Conservation (phyloP, 2,329 filamentous ascomycete species). For the Trichoderma endophyticum region DNA sequence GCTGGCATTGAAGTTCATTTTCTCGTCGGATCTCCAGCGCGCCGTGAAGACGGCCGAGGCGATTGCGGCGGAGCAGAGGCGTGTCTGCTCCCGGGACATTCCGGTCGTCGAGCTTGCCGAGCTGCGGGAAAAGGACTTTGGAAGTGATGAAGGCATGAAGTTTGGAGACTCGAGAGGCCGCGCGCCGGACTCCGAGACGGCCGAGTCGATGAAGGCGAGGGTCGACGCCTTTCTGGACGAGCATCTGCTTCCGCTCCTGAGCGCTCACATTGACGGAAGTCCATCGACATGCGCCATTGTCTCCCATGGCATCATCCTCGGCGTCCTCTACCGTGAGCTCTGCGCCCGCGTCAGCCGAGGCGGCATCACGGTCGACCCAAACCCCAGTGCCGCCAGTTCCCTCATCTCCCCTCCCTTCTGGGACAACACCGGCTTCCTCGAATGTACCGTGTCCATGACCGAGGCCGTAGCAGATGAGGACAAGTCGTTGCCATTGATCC, state of each 20-base stretch:
- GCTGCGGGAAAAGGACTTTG: constrained; percentile 73
- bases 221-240: constrained; percentile 63
- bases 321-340: constrained; percentile 63
- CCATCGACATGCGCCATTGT: constrained; percentile 58
- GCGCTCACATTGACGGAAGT: constrained; percentile 4
- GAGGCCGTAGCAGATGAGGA: background rate
- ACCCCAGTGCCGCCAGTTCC: constrained; percentile 17
- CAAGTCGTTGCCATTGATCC: constrained; percentile 35
- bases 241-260: constrained; percentile 55
- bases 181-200: constrained; percentile 61
- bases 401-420: constrained; percentile 36
- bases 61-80: constrained; percentile 55
- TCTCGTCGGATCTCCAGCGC: constrained; percentile 74
- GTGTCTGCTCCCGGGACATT: constrained; percentile 19
- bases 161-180: constrained; percentile 41
- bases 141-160: constrained; percentile 64
- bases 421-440: constrained; percentile 53
- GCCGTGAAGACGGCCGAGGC: constrained; percentile 69
- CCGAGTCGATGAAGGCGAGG: constrained; percentile 62
- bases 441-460: constrained; percentile 28
- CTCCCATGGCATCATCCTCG: constrained; percentile 79
- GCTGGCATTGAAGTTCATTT: constrained; percentile 58
- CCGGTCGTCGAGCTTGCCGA: constrained; percentile 32
- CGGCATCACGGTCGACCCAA: constrained; percentile 21
- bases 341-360: constrained; percentile 47